Base-by-base conservation (phyloP, 108 stramenopile genomes). In the Epipyxis sp. region DNA sequence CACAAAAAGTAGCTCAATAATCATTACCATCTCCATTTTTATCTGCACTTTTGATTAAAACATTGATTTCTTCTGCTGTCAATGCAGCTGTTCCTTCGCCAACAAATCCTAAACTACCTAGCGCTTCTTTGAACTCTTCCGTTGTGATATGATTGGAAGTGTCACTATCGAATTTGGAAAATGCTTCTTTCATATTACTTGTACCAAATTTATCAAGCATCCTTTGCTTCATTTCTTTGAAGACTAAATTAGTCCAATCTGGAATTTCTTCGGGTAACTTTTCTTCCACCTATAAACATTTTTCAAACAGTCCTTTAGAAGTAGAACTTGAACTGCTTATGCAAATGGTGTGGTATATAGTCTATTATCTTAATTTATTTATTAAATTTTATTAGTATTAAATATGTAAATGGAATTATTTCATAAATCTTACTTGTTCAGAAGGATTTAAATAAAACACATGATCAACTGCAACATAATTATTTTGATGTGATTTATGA, bases 161-260 rank as follows among this genome's bases (percentile, higher is more conserved):
- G 46, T 50, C 46, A 6, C 20, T 6, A 20, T 50, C 46, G 46
- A 50, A 50, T 6, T 13, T 6, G 46, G 20, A 50, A 20, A 50
- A 50, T 6, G 20, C 13, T 13, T 50, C 46, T 50, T 20, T 50
- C 46, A 50, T 6, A 50, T 50, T 6, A 13, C 20, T 6, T 50
- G 27, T 30, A 44, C 46, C 43, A 0, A 40, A 0, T 30, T 54
- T 30, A 34, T 74, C 71, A 40, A 42, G 32, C 35, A 16, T 27
- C 43, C 16, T 27, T 42, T 72, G 13, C 69, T 40, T 41, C 1
- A 74, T 35, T 2, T 74, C 71, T 1, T 45, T 40, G 71, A 40
- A 74, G 71, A 74, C 71, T 41, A 74, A 45, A 34, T 74, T 74
- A 57, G 50, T 44, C 71, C 71, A 74, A 57, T 74, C 71, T 44